Conservation (phyloP, 2,329 filamentous ascomycete species). For the Fusarium gaditjirri region DNA sequence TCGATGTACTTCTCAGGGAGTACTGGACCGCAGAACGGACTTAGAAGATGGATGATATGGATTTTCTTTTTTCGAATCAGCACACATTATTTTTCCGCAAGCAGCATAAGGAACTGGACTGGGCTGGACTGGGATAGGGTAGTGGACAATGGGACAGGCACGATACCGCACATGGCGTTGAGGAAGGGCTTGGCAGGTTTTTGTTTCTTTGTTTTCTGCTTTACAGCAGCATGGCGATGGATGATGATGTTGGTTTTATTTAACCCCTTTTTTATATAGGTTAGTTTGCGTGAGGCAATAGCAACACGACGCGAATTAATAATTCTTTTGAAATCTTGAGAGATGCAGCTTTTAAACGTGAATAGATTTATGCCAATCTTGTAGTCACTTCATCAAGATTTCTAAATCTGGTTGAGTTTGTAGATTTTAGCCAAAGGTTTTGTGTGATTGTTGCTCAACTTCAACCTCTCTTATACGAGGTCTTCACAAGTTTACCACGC, state of each 20-base stretch:
- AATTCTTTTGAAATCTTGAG: neutral
- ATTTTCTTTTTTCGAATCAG: conserved; percentile 11
- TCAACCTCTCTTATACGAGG: neutral
- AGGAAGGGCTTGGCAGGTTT: conserved; percentile 43
- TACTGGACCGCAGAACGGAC: neutral
- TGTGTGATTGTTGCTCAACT: accelerated
- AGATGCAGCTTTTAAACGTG: neutral
- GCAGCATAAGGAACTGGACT: conserved; percentile 40
- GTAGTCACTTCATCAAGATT: neutral
- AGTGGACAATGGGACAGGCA: conserved; percentile 36
- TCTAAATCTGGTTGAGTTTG: neutral
- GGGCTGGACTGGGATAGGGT: conserved; percentile 33
- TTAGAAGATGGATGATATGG: conserved; percentile 22
- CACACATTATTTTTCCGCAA: conserved; percentile 30
- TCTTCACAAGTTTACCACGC: too few relatives aligned
- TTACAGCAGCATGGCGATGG: conserved; percentile 49
- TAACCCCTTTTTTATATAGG: conserved; percentile 23
- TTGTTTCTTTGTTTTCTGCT: conserved; percentile 35
- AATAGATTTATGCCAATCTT: neutral
- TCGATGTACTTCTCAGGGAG: conserved; percentile 11
- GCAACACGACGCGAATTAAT: conserved; percentile 15
- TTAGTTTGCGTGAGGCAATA: conserved; percentile 21
- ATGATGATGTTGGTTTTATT: conserved; percentile 42
- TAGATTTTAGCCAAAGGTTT: neutral
- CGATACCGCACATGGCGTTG: conserved; percentile 47